Base-by-base conservation (phyloP, 2,329 filamentous ascomycete species). In the Fusarium tricinctum region DNA sequence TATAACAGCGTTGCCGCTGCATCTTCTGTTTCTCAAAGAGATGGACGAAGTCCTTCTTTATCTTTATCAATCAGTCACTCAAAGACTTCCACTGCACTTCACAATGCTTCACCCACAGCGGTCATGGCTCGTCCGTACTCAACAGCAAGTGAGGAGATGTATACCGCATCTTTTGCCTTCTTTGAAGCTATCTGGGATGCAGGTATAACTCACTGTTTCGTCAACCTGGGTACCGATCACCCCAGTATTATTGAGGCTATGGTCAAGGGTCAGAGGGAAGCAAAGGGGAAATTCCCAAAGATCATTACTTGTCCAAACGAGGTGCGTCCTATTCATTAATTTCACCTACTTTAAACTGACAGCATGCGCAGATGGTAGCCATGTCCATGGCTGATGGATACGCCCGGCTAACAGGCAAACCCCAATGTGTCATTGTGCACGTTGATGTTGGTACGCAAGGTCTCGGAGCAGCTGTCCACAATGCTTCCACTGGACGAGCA, bases 341-440 rank as follows among this genome's bases (percentile, higher is more conserved):
- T 1, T 8, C 3, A 4, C 6, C 6, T n/a, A 30, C 5, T 4
- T 2, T 6, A 15, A 45, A 32, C 63, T 75, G 28, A 75, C 52
- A 10, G 6, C 5, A 20, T 12, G 1, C 6, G 6, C 30, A 93
- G 89, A 94, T 94, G 91, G 92, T 94, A 8, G 92, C 92, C 26
- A 86, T 95, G 73, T 94, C 91, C 60, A 92, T 93, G 90, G 92
- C 92, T 15, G 92, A 95, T 77, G 92, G 92, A 51, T 94, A 92
- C 74, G 91, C 92, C 38, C 86, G 91, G 30, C 78, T 92, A 38
- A 92, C 89, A 8, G 87, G 88, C 53, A 87, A 91, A 70, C 90
- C 91, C 0, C 92, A 94, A 78, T 90, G 88, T 62, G 92, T 94
- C 14, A 91, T 94, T 65, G 87, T 94, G 3, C 92, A 94, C 73